Percentiles rank a stretch among this genome's conserved stretches.
phyloP scores from a whole-genome alignment of 2,329 filamentous ascomycete genomes.

The Pseudocercospora ulei region DNA sequence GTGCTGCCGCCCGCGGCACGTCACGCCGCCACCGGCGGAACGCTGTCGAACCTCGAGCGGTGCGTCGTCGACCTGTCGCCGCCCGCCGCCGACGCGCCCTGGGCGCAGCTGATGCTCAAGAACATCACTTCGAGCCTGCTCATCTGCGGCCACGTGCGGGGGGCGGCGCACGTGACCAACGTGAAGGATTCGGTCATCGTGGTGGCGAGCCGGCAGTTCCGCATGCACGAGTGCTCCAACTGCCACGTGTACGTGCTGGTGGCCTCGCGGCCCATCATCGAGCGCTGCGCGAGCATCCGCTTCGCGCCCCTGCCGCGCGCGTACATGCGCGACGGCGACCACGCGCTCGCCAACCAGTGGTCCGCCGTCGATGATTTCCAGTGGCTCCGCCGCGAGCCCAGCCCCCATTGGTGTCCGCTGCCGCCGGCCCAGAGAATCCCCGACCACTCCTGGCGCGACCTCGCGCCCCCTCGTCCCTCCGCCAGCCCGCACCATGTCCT shows the following conservation, averaged over 20 bases:
- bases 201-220: conserved; percentile 72
- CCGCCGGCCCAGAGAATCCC: conserved; percentile 41
- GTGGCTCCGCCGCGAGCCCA: conserved; percentile 78
- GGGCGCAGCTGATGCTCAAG: conserved; percentile 61
- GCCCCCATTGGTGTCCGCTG: conserved; percentile 76
- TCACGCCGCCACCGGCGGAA: conserved; percentile 62
- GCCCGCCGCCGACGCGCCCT: conserved; percentile 45
- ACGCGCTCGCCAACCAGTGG: conserved; percentile 57
- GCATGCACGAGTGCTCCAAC: conserved; percentile 77
- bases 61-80: conserved; percentile 75
- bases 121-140: conserved; percentile 62
- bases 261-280: conserved; percentile 80
- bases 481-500: conserved; percentile 58
- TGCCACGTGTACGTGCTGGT: conserved; percentile 78
- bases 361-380: conserved; percentile 94
- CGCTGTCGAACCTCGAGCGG: conserved; percentile 56
- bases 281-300: conserved; percentile 67
- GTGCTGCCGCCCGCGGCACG: conserved; percentile 63
- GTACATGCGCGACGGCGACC: conserved; percentile 40
- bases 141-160: conserved; percentile 66
- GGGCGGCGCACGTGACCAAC: conserved; percentile 72
- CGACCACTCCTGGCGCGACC: conserved; percentile 53
- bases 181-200: conserved; percentile 65
- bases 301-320: conserved; percentile 65
- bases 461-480: conserved; percentile 55